These are phyloP conservation scores for Diplosphaera chodatii DNA, from an alignment of 139 green algal genomes.

Conservation along the genomic window DNA sequence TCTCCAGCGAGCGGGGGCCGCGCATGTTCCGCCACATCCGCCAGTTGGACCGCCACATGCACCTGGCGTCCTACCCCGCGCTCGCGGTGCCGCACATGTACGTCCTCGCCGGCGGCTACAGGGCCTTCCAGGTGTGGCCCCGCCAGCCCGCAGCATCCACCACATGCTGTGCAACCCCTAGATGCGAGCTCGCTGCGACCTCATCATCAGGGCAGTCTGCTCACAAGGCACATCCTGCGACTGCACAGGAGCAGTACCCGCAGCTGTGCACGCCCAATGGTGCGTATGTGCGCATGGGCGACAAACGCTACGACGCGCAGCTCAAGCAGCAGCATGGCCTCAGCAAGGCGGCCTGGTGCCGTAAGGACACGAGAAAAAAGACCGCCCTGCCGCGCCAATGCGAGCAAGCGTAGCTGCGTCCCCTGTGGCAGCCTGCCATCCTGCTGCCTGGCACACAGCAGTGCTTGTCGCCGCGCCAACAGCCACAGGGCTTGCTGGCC, in stretches of 20 bases:
- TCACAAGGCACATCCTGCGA: no score
- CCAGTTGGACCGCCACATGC: constrained; percentile 3
- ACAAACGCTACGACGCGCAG: background rate
- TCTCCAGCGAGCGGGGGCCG: constrained; percentile 9
- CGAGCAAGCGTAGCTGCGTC: background rate
- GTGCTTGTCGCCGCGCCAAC: no score
- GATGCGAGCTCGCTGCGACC: no score
- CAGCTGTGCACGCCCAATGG: constrained; percentile 3
- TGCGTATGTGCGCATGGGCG: constrained; percentile 8
- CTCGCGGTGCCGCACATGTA: constrained; percentile 13
- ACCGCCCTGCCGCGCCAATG: no score
- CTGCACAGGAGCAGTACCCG: constrained; percentile 5
- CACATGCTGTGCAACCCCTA: no score
- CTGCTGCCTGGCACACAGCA: no score
- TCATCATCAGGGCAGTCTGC: no score
- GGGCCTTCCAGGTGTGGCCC: constrained; percentile 8
- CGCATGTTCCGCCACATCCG: constrained; percentile 15
- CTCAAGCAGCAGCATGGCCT: background rate
- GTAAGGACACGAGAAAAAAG: background rate
- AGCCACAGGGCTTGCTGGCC: no score
- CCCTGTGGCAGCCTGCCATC: no score
- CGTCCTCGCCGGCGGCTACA: constrained; percentile 10
- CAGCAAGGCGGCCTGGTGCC: background rate
- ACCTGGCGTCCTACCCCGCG: constrained; percentile 9
- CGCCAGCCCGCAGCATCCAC: no score